Conservation (phyloP, 202 grass and related monocot species). For the Schoenoplectus tabernaemontani region DNA sequence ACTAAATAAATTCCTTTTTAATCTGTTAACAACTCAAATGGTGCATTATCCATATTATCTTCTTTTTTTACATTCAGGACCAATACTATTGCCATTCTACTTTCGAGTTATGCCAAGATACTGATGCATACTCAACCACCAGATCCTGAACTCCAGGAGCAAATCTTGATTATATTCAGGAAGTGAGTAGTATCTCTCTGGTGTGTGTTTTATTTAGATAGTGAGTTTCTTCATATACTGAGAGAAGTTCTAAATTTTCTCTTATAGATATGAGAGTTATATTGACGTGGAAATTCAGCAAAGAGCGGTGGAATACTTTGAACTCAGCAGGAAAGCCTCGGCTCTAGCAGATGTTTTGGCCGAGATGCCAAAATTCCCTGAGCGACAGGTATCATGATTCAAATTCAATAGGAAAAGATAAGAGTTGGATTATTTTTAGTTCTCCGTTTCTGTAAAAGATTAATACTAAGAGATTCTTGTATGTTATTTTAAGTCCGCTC, state of each 20-base stretch:
- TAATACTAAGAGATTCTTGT: conserved; percentile 1
- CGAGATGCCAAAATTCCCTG: conserved; percentile 99
- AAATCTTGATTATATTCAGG: conserved; percentile 78
- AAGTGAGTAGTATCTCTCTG: conserved; percentile 44
- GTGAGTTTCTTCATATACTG: conserved; percentile 10
- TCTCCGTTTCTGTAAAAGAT: no score
- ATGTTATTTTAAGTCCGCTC: no score
- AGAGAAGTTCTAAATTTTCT: conserved; percentile 10
- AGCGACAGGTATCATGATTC: conserved; percentile 62
- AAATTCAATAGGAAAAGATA: background rate
- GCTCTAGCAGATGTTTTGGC: conserved; percentile 86
- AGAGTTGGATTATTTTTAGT: background rate
- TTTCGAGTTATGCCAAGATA: conserved; percentile 95
- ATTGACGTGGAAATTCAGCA: conserved; percentile 98
- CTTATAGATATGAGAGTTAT: conserved; percentile 88
- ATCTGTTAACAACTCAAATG: conserved; percentile 13
- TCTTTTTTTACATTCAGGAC: conserved; percentile 46
- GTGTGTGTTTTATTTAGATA: conserved; percentile 7
- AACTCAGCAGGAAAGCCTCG: conserved; percentile 75
- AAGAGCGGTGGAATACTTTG: conserved; percentile 93
- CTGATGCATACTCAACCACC: conserved; percentile 80
- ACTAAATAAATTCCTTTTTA: no score
- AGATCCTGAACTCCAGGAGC: conserved; percentile 87
- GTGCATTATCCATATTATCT: background rate
- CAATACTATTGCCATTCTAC: conserved; percentile 90